Percentiles rank a stretch among this genome's conserved stretches.
These are phyloP conservation scores for Blumeriella jaapii DNA, from an alignment of 2,329 filamentous ascomycete species.

Conservation along the genomic window DNA sequence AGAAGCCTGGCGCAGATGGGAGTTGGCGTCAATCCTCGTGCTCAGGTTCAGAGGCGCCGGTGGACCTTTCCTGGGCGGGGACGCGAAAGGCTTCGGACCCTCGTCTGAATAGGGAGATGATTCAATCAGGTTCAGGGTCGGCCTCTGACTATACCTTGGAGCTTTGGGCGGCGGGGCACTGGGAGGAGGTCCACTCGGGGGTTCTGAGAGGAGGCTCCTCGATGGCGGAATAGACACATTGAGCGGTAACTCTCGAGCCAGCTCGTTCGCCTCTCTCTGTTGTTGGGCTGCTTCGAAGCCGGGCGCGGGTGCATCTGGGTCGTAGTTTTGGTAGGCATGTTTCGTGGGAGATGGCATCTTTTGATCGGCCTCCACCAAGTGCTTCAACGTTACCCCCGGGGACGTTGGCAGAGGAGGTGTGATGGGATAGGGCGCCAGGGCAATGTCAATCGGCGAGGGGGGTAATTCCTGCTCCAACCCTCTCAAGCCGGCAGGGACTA, in stretches of 20 bases:
- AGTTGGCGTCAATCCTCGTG: constrained; percentile 30
- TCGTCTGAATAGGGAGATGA: constrained; percentile 29
- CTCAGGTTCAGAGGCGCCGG: constrained; percentile 73
- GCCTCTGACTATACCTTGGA: constrained; percentile 15
- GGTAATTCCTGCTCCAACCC: constrained; percentile 17
- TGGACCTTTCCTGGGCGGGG: constrained; percentile 66
- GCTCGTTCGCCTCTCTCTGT: constrained; percentile 34
- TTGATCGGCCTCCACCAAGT: constrained; percentile 42
- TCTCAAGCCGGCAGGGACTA: constrained; percentile 22
- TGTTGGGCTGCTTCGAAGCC: constrained; percentile 31
- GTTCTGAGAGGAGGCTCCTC: constrained; percentile 38
- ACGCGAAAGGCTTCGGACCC: constrained; percentile 42
- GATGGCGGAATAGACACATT: constrained; percentile 44
- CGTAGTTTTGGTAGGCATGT: constrained; percentile 44
- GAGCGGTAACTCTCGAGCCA: constrained; percentile 36
- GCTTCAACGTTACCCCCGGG: constrained; percentile 13
- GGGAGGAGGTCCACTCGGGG: constrained; percentile 24
- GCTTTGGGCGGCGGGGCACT: constrained; percentile 21
- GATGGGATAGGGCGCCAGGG: constrained; percentile 51
- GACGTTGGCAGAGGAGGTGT: constrained; percentile 51
- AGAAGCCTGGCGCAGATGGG: constrained; percentile 33
- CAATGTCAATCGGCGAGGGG: constrained; percentile 47
- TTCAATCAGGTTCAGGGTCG: constrained; percentile 31
- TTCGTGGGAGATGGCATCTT: constrained; percentile 50
- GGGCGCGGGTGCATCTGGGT: constrained; percentile 27